Evolutionary conservation across 208 protist genomes (phyloP), one percentile per base, ranked within the genome.

Genomic region (Novymonas esmeraldas): DNA sequence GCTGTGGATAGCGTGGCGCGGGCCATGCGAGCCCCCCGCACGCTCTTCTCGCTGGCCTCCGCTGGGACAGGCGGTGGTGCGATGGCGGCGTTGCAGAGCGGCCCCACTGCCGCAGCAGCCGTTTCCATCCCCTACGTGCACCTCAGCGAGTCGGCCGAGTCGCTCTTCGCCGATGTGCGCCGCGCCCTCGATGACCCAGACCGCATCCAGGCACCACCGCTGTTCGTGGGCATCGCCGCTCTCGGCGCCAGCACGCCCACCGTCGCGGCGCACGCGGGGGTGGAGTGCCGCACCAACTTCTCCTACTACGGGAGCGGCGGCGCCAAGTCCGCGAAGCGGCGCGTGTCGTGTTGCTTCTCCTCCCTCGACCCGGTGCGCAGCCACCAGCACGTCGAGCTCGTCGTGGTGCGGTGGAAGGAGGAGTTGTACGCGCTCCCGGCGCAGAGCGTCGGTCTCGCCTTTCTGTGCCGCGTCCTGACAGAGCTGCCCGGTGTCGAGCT

Each of bases 401-500:
- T 94, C 39, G 60, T 89, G 10, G 22, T 92, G 51, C 85, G 90
- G 10, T 96, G 90, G 90, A 75, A 82, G 54, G 90, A 96, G 34
- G 73, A 76, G 51, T 72, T 94, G 28, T 90, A 87, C 56, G 73
- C 78, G n/a, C 22, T 94, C 36, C 60, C 79, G 20, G 66, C 75
- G 22, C 62, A 73, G 28, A 70, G 65, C 11, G 41, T 81, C 42
- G 89, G 70, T 26, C 59, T 95, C 9, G 54, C 55, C 9, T 84
- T 95, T 52, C 66, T 95, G 20, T 75, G 84, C 42, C 70, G 81
- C n/a, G 70, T 95, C 22, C 38, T 90, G 18, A 64, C 66, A 36
- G 82, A 91, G 49, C 80, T 94, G 26, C 59, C 77, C 31, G 90
- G 90, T n/a, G 90, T 96, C 22, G 87, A 96, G 72, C 42, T 96